These are phyloP conservation scores for Solanum okadae DNA, from an alignment of 257 asterid species.

Conservation along the genomic window DNA sequence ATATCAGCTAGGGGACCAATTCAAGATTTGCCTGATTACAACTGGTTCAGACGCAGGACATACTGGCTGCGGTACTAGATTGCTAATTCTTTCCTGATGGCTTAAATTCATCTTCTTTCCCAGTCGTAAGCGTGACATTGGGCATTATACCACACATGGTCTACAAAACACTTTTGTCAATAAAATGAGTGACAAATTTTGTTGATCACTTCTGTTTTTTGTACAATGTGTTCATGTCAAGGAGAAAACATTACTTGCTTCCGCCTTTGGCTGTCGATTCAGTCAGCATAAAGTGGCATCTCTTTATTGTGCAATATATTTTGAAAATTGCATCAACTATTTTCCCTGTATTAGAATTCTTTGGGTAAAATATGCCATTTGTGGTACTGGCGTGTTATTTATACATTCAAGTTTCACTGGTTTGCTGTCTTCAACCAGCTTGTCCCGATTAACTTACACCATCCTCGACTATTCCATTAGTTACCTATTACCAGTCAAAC, in stretches of 20 bases:
- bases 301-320: not conserved
- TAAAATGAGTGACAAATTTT: not conserved
- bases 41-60: constrained; percentile 25
- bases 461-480: not conserved
- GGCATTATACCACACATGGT: not conserved
- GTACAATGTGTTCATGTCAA: not conserved
- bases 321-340: not conserved
- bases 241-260: not conserved
- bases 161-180: not conserved
- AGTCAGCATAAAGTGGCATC: not conserved
- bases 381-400: not conserved
- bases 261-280: not conserved
- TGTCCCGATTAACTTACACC: not conserved
- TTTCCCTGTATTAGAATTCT: not conserved
- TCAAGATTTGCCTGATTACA: constrained; percentile 17
- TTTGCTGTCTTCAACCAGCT: not conserved
- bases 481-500: not conserved
- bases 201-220: not conserved
- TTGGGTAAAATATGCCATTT: not conserved
- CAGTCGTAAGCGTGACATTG: not conserved
- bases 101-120: not conserved
- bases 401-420: not conserved
- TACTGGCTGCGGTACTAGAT: constrained; percentile 20
- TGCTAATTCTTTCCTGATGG: not conserved
- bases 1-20: constrained; percentile 21